Base-by-base conservation (phyloP, 768 basidiomycete genomes). In the Fibroporia radiculosa region DNA sequence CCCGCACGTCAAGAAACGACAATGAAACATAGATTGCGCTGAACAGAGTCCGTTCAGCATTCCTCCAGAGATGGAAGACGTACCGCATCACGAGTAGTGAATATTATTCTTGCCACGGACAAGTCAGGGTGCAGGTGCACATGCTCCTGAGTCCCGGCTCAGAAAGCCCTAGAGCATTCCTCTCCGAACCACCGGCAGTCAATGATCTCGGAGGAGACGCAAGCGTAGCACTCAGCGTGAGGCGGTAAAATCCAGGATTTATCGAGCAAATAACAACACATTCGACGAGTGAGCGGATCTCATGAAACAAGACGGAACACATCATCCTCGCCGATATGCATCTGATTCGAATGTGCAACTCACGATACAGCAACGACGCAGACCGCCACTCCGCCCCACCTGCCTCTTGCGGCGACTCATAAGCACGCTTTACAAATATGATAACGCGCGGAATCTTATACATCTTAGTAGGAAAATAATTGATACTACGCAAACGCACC, bases 401-500 rank as follows among this genome's bases (percentile, higher is more conserved):
- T 33, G 37, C 20, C 37, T 34, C 16, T 24, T 38, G 32, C 37
- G 34, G 22, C 41, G 23, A 11, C 16, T 22, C 39, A 31, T 11
- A 22, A 11, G 20, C 26, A 37, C 46, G 48, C 40, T 54, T 44
- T 39, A 52, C 24, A 54, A 43, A 39, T 40, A 56, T 40, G 40
- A 41, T 46, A 50, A 27, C 44, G 37, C 47, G 33, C 39, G 47
- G 37, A 32, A 45, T 52, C 54, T 58, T 56, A 48, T 58, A 60
- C 55, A 56, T 45, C 53, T 58, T 55, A 57, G 56, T 47, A 48
- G 44, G 42, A 48, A 46, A 48, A 50, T 41, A 40, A 31, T 37
- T 42, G 50, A 60, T 53, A 53, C 56, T 56, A 60, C 56, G 42
- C 56, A 40, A 60, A 60, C 59, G 59, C 51, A 60, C 59, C 56